Base-by-base conservation (phyloP, 2,329 filamentous ascomycete genomes). In the Aspergillus aculeatus region DNA sequence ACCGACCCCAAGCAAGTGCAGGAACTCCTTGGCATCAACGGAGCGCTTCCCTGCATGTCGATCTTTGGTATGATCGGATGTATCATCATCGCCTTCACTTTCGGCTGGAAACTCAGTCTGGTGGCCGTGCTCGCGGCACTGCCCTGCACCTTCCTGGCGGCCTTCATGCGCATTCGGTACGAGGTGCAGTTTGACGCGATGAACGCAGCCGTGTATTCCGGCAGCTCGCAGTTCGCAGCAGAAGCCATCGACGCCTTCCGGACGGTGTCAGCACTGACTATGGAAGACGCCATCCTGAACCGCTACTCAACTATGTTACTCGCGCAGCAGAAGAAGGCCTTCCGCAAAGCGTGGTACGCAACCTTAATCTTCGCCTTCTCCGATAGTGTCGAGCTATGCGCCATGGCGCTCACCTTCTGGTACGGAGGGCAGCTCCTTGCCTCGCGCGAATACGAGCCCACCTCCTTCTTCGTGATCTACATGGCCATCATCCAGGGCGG, bases 61-160 rank as follows among this genome's bases (percentile, higher is more conserved):
- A 69, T 89, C 23, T 88, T 91, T 69, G 88, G 84, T 52, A 74
- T 93, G 3, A 67, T 85, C 9, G 89, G 89, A 0, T 85, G 84
- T 7, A 75, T 91, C 14, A 78, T 82, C 48, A 88, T 93, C 54
- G 82, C 88, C 1, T 92, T 91, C 67, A 79, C 82, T 4, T 91
- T 89, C 70, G 88, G 88, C 1, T 93, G 90, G 90, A 93, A 92
- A 71, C 80, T 94, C 9, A 85, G 87, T 0, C 76, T 92, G 0
- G 86, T 93, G 0, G 82, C 84, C 0, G 77, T 86, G 9, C 89
- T 86, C 65, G 84, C 89, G 1, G 77, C 80, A 0, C 71, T 84
- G 56, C 84, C 84, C 1, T 72, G 82, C 7, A 79, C 84, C 3
- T 73, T 85, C 7, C 64, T 72, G 4, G 79, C 81, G 11, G 80